These are phyloP conservation scores for Populus hybrid DNA, from an alignment of 441 rosid species.

Conservation along the genomic window DNA sequence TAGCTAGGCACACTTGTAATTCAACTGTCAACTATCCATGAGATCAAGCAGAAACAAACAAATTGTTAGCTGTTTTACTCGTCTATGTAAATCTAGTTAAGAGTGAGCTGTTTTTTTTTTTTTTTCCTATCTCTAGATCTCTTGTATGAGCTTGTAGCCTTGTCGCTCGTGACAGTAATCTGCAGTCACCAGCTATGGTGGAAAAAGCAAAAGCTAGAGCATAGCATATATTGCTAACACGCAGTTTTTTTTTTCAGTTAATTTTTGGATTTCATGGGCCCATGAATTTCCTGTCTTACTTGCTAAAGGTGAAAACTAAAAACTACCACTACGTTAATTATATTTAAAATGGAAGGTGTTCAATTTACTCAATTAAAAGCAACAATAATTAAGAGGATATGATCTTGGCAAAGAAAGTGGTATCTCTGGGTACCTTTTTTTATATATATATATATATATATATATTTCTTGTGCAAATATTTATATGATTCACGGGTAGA, in stretches of 20 bases:
- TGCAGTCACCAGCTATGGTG: background rate
- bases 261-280: slow-evolving; percentile 19
- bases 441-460: too few species aligned
- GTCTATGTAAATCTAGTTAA: background rate
- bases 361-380: background rate
- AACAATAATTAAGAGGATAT: background rate
- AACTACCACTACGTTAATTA: background rate
- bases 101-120: background rate
- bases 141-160: background rate
- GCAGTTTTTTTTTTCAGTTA: background rate
- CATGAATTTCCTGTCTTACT: background rate
- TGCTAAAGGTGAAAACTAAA: background rate
- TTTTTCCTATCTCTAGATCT: background rate
- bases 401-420: background rate
- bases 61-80: background rate
- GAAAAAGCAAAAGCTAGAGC: background rate
- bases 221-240: background rate
- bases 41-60: background rate
- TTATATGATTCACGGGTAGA: too few species aligned
- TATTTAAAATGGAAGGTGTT: background rate
- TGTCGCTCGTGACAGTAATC: background rate
- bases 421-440: too few species aligned
- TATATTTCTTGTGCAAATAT: too few species aligned
- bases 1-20: background rate
- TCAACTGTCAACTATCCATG: too few species aligned